Conservation (phyloP, 352 stramenopile genomes). For the Globisporangium barbulae region DNA sequence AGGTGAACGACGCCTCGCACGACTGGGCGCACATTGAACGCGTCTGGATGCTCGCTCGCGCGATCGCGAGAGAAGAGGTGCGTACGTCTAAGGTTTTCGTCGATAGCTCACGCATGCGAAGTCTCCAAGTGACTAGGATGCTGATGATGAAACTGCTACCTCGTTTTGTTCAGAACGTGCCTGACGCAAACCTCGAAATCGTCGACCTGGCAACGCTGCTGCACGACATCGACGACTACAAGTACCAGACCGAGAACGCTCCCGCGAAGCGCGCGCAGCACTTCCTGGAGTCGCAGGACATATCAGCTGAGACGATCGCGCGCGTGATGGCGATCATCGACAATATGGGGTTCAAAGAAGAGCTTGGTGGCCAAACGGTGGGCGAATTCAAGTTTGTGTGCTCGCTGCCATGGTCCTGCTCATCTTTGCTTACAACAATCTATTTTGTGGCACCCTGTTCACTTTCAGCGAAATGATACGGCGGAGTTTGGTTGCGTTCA, state of each 20-base stretch:
- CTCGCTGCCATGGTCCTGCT: background rate
- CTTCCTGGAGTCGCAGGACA: slow-evolving; percentile 55
- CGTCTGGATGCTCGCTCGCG: slow-evolving; percentile 77
- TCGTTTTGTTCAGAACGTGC: slow-evolving; percentile 35
- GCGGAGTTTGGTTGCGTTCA: slow-evolving; percentile 84
- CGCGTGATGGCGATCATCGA: slow-evolving; percentile 82
- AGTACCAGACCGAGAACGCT: slow-evolving; percentile 44
- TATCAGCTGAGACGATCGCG: slow-evolving; percentile 41
- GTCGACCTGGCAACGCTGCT: slow-evolving; percentile 82
- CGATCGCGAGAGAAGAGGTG: slow-evolving; percentile 71
- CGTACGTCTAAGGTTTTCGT: background rate
- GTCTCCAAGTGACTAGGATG: background rate
- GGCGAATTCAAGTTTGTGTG: background rate
- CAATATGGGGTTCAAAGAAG: slow-evolving; percentile 83
- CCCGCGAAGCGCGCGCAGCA: slow-evolving; percentile 50
- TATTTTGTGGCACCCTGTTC: background rate
- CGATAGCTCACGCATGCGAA: no score
- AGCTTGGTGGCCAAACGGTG: slow-evolving; percentile 36
- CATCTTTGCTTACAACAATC: background rate
- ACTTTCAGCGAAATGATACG: slow-evolving; percentile 13
- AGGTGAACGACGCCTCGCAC: slow-evolving; percentile 71
- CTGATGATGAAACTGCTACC: background rate
- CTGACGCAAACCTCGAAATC: slow-evolving; percentile 57
- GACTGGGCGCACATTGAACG: slow-evolving; percentile 88
- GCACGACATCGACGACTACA: slow-evolving; percentile 90